Base-by-base conservation (phyloP, 305 asterid genomes). In the Fraxinus nigra region DNA sequence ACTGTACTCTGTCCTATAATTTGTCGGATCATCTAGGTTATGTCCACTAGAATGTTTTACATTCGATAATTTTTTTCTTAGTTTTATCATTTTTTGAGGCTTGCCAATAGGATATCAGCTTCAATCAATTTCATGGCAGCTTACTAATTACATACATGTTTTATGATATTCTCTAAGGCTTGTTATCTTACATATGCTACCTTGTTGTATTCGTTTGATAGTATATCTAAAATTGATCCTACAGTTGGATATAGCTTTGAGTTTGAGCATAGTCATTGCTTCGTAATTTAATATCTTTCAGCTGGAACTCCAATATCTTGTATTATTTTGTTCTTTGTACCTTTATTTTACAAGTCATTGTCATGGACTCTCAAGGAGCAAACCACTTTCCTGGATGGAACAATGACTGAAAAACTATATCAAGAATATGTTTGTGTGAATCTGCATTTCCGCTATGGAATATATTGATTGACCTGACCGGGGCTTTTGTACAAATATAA, bases 371-470 rank as follows among this genome's bases (percentile, higher is more conserved):
- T 70, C 18, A 7, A 70, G 24, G 24, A 70, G 76, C 75, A 7
- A 70, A 70, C 43, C 26, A 32, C 9, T 70, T 30, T 70, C 13
- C 22, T 13, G 40, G 80, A 79, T 34, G 81, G 37, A 43, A 26
- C 30, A 28, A 54, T 56, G 38, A 67, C 43, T 35, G 40, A 14
- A 75, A 33, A 79, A 26, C 80, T 26, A 43, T 24, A 61, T 46
- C 63, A 38, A 56, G 77, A 38, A n/a, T 16, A n/a, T 78, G n/a
- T 77, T 38, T 11, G 40, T 18, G 70, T 35, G 78, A 81, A 81
- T 67, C 72, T 78, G 16, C 24, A 65, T 63, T 33, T 67, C 73
- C n/a, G n/a, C 59, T 38, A 13, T 51, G 24, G 11, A 40, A 20
- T 54, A 33, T 46, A 54, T 73, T 51, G 72, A 40, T 35, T 69